A percentile compares a stretch with the other conserved stretches of the same genome.
These are phyloP conservation scores for Cercophora newfieldiana DNA, from an alignment of 495 filamentous ascomycete species.

Conservation along the genomic window DNA sequence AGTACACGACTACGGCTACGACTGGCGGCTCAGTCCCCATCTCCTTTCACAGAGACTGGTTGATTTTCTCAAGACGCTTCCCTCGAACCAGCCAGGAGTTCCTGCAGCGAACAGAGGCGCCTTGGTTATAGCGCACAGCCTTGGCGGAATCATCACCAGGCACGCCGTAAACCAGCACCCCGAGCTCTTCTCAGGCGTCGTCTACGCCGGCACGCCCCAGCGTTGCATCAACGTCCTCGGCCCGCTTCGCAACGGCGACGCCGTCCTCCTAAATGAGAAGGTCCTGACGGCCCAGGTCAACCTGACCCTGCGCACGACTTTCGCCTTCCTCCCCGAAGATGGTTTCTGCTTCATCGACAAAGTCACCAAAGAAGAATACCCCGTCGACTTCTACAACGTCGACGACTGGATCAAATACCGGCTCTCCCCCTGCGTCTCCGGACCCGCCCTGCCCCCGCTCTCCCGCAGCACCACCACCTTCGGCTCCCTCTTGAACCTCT, in stretches of 20 bases:
- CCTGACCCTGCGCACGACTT: constrained; percentile 87
- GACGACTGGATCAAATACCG: constrained; percentile 78
- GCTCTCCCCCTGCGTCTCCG: constrained; percentile 72
- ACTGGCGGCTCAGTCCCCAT: constrained; percentile 89
- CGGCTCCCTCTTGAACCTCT: constrained; percentile 40
- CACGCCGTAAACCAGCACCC: constrained; percentile 88
- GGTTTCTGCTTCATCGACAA: constrained; percentile 88
- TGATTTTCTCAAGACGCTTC: constrained; percentile 69
- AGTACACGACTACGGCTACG: constrained; percentile 90
- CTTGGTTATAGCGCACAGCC: constrained; percentile 81
- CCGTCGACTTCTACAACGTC: constrained; percentile 79
- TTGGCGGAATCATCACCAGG: constrained; percentile 86
- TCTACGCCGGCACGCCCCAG: constrained; percentile 84
- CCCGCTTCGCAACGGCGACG: constrained; percentile 85
- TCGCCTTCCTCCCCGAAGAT: constrained; percentile 81
- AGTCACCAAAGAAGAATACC: constrained; percentile 75
- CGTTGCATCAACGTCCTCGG: constrained; percentile 90
- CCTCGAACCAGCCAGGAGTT: constrained; percentile 62
- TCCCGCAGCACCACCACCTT: constrained; percentile 37
- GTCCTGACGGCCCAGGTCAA: constrained; percentile 93
- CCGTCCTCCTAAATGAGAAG: constrained; percentile 84
- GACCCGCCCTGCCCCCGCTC: constrained; percentile 54
- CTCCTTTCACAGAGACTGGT: constrained; percentile 69
- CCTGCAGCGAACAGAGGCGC: constrained; percentile 62
- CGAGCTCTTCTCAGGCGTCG: constrained; percentile 80